A percentile compares a stretch with the other conserved stretches of the same genome.
Evolutionary conservation across 176 grass and related monocot species (phyloP).

Genomic region (Eleusine indica): DNA sequence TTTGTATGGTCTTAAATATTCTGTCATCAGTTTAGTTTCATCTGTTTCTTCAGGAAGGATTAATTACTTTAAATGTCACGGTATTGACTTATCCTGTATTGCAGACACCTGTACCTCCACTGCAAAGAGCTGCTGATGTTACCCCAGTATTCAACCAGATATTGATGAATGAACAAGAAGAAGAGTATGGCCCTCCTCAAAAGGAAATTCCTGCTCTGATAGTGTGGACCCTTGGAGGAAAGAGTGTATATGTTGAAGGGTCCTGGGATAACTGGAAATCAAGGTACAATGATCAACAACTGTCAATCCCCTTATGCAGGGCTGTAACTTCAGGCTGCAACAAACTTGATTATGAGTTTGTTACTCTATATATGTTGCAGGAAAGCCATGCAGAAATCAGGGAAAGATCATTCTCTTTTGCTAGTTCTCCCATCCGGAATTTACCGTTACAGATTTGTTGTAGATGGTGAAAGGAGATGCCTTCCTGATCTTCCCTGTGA

Average conservation of each 20-base stretch:
- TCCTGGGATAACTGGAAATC: conserved; percentile 99
- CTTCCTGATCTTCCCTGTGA: conserved; percentile 86
- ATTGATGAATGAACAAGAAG: conserved; percentile 67
- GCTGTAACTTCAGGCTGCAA: conserved; percentile 3
- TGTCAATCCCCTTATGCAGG: conserved; percentile 15
- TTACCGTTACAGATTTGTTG: conserved; percentile 87
- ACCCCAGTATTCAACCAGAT: conserved; percentile 77
- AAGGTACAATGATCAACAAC: conserved; percentile 53
- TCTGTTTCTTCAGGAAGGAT: conserved; percentile 23
- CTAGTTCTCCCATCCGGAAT: conserved; percentile 87
- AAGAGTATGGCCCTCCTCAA: conserved; percentile 57
- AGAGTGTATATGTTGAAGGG: conserved; percentile 84
- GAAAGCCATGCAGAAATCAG: conserved; percentile 83
- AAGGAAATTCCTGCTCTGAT: conserved; percentile 92
- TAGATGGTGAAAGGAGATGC: conserved; percentile 83
- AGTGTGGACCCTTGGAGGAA: conserved; percentile 91
- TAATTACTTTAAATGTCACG: conserved; percentile 8
- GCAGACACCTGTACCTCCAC: conserved; percentile 92
- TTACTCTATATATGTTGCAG: conserved; percentile 52
- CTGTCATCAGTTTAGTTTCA: conserved; percentile 14
- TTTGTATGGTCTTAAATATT: background rate
- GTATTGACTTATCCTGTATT: conserved; percentile 44
- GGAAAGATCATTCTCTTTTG: conserved; percentile 91
- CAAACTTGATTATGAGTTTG: conserved; percentile 22
- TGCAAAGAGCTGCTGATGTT: conserved; percentile 71